Conservation (phyloP, 2,329 filamentous ascomycete genomes). For the Talaromyces verruculosus region DNA sequence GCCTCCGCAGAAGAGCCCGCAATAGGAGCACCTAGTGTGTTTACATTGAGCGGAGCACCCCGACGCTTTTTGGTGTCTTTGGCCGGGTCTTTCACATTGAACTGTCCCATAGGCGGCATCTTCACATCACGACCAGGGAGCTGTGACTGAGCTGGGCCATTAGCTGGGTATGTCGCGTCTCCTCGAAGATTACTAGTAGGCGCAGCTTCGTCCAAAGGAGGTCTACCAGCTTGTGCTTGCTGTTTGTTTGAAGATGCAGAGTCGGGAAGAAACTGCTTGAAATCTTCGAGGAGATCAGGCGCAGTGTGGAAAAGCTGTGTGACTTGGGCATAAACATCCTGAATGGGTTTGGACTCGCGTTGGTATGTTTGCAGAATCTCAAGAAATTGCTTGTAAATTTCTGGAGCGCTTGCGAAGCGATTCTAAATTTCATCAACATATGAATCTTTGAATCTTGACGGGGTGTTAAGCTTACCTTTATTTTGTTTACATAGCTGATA, state of each 20-base stretch:
- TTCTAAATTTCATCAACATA: constrained; percentile 59
- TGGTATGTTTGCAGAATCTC: constrained; percentile 98
- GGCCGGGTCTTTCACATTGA: constrained; percentile 77
- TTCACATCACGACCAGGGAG: constrained; percentile 58
- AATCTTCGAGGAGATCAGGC: constrained; percentile 92
- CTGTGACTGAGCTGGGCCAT: constrained; percentile 47
- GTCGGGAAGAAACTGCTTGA: constrained; percentile 97
- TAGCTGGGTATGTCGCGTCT: constrained; percentile 47
- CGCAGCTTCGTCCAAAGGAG: constrained; percentile 67
- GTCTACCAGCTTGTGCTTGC: constrained; percentile 56
- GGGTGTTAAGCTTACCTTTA: constrained; percentile 68
- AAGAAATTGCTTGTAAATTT: constrained; percentile 98
- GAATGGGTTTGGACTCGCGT: constrained; percentile 94
- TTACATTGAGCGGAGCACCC: constrained; percentile 52
- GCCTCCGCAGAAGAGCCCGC: constrained; percentile 36
- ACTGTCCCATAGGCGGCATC: constrained; percentile 92
- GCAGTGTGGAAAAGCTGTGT: constrained; percentile 91
- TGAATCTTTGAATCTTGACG: too few relatives aligned
- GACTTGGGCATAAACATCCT: constrained; percentile 96
- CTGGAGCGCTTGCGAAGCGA: constrained; percentile 91
- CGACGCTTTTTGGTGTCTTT: constrained; percentile 91
- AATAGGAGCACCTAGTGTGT: constrained; percentile 34
- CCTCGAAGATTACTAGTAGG: constrained; percentile 64
- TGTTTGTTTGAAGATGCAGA: constrained; percentile 71
- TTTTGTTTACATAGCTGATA: constrained; percentile 99